These are phyloP conservation scores for Magnaporthiopsis incrustans DNA, from an alignment of 2,329 filamentous ascomycete genomes.

Conservation along the genomic window DNA sequence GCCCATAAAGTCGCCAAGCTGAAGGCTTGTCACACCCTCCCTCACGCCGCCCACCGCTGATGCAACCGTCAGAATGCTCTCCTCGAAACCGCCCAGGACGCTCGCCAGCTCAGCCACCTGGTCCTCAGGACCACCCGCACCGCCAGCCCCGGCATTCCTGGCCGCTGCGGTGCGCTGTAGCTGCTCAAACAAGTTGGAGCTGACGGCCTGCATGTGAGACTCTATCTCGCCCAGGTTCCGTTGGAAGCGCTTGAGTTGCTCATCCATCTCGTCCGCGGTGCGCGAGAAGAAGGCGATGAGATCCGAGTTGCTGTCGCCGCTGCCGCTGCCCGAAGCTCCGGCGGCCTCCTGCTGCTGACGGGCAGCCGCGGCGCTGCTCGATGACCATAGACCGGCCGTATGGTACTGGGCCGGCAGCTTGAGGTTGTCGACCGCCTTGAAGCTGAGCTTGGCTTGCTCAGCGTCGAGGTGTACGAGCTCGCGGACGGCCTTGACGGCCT, in stretches of 20 bases:
- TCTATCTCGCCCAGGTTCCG: constrained; percentile 56
- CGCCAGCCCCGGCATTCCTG: constrained; percentile 18
- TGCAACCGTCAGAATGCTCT: constrained; percentile 55
- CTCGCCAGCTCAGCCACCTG: constrained; percentile 43
- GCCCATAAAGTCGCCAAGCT: constrained; percentile 39
- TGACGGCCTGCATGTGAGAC: constrained; percentile 55
- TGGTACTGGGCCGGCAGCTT: constrained; percentile 42
- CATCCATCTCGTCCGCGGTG: constrained; percentile 53
- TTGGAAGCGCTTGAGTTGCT: constrained; percentile 49
- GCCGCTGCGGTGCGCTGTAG: constrained; percentile 38
- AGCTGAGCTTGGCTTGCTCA: constrained; percentile 33
- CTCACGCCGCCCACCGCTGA: constrained; percentile 49
- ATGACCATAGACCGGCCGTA: constrained; percentile 33
- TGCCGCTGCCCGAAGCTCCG: constrained; percentile 28
- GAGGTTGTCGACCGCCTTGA: constrained; percentile 38
- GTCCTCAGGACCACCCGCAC: constrained; percentile 32
- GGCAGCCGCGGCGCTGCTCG: constrained; percentile 10
- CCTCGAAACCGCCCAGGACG: constrained; percentile 57
- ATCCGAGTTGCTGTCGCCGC: constrained; percentile 46
- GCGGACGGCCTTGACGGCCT: constrained; percentile 33
- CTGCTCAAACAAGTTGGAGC: constrained; percentile 50
- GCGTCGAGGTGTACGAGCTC: constrained; percentile 32
- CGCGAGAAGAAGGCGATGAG: constrained; percentile 57
- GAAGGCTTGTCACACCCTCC: constrained; percentile 52
- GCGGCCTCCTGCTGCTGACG: constrained; percentile 25